Conservation (phyloP, 2,329 filamentous ascomycete species). For the Echinosphaeria canescens region DNA sequence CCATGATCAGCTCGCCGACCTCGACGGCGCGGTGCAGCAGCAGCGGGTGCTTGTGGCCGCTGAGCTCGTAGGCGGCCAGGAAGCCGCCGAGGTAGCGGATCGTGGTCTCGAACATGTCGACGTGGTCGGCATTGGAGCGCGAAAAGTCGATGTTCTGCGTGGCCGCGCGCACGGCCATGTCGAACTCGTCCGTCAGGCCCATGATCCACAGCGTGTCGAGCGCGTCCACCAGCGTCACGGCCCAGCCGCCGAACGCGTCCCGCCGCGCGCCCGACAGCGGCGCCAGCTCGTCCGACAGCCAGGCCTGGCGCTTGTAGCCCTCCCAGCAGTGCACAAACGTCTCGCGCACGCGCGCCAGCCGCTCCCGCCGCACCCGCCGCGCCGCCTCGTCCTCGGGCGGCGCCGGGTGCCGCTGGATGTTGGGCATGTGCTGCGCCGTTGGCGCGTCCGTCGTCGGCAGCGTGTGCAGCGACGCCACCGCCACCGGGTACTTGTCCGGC, state of each 20-base stretch:
- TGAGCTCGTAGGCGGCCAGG: slow-evolving; percentile 43
- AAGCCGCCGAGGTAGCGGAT: slow-evolving; percentile 49
- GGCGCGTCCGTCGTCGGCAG: slow-evolving; percentile 16
- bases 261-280: slow-evolving; percentile 27
- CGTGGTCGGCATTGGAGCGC: slow-evolving; percentile 19
- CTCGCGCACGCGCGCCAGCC: slow-evolving; percentile 21
- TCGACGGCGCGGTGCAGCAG: slow-evolving; percentile 39
- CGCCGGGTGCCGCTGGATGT: slow-evolving; percentile 29
- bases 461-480: slow-evolving; percentile 9
- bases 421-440: slow-evolving; percentile 29
- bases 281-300: slow-evolving; percentile 37
- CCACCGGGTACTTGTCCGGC: slow-evolving; percentile 13
- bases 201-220: slow-evolving; percentile 53
- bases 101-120: slow-evolving; percentile 48
- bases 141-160: slow-evolving; percentile 38
- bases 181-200: slow-evolving; percentile 40
- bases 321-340: slow-evolving; percentile 32
- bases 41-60: slow-evolving; percentile 23
- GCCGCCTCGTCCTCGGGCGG: slow-evolving; percentile 21
- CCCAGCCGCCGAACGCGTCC: slow-evolving; percentile 42
- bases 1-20: slow-evolving; percentile 40
- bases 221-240: slow-evolving; percentile 39
- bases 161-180: slow-evolving; percentile 33
- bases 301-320: slow-evolving; percentile 37
- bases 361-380: slow-evolving; percentile 13